A percentile compares a stretch with the other conserved stretches of the same genome.
Evolutionary conservation across 2,329 filamentous ascomycete genomes (phyloP).

Genomic region (Teratosphaeria gauchensis): DNA sequence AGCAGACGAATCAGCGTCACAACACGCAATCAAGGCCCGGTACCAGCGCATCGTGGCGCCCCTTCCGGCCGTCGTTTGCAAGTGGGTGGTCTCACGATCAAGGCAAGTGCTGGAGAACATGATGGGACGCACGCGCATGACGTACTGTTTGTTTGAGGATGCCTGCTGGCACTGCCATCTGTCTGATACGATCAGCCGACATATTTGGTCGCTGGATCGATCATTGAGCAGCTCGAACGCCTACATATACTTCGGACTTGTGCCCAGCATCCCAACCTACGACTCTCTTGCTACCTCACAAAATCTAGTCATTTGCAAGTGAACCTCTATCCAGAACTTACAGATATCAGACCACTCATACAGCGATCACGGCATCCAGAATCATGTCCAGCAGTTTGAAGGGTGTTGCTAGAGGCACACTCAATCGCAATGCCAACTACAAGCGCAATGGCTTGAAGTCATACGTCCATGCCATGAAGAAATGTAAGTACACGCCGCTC

Average conservation of each 20-base stretch:
- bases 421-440: constrained; percentile 21
- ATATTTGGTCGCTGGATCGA: not conserved
- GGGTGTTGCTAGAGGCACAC: constrained; percentile 13
- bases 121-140: not conserved
- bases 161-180: not conserved
- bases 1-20: not conserved
- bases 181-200: not conserved
- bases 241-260: not conserved
- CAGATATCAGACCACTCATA: not conserved
- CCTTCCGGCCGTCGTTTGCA: not conserved
- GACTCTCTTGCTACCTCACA: not conserved
- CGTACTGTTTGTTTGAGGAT: not conserved
- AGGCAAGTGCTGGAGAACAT: not conserved
- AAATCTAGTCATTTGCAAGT: not conserved
- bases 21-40: not conserved
- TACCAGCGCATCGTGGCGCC: not conserved
- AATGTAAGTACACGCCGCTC: constrained; percentile 7
- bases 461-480: constrained; percentile 19
- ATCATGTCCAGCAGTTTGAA: not conserved
- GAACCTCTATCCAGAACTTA: not conserved
- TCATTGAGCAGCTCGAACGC: not conserved
- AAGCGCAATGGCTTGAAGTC: constrained; percentile 20
- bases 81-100: not conserved
- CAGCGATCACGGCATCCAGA: not conserved
- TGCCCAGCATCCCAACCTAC: not conserved